Percentiles rank a stretch among this genome's conserved stretches.
Conservation (phyloP, 1,139 yeast species). For the Taphrina communis region DNA sequence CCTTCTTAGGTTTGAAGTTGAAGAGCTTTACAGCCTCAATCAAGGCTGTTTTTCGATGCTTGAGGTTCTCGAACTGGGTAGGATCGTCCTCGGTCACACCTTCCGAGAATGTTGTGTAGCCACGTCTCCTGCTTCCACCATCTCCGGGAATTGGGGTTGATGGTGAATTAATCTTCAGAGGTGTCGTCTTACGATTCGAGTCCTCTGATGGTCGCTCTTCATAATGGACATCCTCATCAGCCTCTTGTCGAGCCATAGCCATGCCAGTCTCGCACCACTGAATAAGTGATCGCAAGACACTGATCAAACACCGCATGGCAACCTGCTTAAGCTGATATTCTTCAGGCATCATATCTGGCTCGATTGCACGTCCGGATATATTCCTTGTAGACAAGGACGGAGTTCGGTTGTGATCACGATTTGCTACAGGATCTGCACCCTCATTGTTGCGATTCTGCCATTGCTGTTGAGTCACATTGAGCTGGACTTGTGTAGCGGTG, state of each 20-base stretch:
- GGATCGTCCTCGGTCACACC: constrained; percentile 63
- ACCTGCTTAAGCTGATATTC: constrained; percentile 86
- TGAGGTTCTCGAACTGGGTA: constrained; percentile 80
- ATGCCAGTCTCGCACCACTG: constrained; percentile 87
- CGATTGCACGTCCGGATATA: constrained; percentile 40
- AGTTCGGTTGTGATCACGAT: constrained; percentile 44
- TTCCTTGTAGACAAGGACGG: constrained; percentile 46
- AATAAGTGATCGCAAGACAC: constrained; percentile 77
- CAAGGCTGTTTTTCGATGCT: constrained; percentile 80
- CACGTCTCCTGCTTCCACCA: constrained; percentile 7
- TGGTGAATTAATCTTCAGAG: background rate
- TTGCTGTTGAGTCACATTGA: constrained; percentile 65
- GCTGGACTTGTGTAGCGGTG: constrained; percentile 71
- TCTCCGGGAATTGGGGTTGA: constrained; percentile 18
- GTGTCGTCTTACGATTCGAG: constrained; percentile 12
- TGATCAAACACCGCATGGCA: constrained; percentile 79
- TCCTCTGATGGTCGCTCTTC: constrained; percentile 44
- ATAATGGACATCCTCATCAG: constrained; percentile 39
- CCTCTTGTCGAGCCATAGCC: constrained; percentile 49
- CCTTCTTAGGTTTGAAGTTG: constrained; percentile 83
- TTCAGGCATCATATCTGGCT: constrained; percentile 57
- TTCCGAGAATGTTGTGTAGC: constrained; percentile 4
- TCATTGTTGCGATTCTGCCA: constrained; percentile 51
- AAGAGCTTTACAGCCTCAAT: constrained; percentile 79
- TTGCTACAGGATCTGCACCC: background rate